Conservation (phyloP, 1,284 basidiomycete species). For the Sparassis latifolia region DNA sequence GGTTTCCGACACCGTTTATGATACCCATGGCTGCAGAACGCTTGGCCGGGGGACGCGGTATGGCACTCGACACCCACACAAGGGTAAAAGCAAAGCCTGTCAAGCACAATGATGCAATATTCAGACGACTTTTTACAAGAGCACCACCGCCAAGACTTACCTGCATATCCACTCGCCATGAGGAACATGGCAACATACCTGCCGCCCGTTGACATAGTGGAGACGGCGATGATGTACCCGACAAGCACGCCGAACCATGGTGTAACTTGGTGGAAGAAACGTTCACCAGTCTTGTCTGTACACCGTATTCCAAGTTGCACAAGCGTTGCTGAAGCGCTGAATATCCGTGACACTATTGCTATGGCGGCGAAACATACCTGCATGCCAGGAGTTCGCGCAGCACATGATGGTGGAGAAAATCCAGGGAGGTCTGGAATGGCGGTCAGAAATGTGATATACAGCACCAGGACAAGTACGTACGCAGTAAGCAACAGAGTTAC, state of each 20-base stretch:
- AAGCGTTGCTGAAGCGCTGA: neutral
- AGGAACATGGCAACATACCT: conserved; percentile 64
- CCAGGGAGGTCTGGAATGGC: conserved; percentile 54
- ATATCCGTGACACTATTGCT: neutral
- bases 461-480: conserved; percentile 33
- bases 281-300: conserved; percentile 53
- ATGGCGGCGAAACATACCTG: conserved; percentile 33
- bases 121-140: neutral
- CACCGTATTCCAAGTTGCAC: neutral
- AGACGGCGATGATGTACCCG: conserved; percentile 56
- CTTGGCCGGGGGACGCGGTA: conserved; percentile 60
- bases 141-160: conserved; percentile 24
- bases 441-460: neutral
- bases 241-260: conserved; percentile 58
- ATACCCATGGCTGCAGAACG: conserved; percentile 41
- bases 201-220: conserved; percentile 45
- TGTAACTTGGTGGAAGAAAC: conserved; percentile 59
- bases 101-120: neutral
- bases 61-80: conserved; percentile 57
- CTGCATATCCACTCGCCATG: conserved; percentile 51
- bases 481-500: conserved; percentile 55
- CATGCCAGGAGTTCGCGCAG: conserved; percentile 59
- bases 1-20: conserved; percentile 35
- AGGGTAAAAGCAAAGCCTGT: conserved; percentile 52
- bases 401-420: conserved; percentile 49